Evolutionary conservation across 2,329 filamentous ascomycete species (phyloP), one percentile per base, ranked within the genome.

Genomic region (Colletotrichum tanaceti): DNA sequence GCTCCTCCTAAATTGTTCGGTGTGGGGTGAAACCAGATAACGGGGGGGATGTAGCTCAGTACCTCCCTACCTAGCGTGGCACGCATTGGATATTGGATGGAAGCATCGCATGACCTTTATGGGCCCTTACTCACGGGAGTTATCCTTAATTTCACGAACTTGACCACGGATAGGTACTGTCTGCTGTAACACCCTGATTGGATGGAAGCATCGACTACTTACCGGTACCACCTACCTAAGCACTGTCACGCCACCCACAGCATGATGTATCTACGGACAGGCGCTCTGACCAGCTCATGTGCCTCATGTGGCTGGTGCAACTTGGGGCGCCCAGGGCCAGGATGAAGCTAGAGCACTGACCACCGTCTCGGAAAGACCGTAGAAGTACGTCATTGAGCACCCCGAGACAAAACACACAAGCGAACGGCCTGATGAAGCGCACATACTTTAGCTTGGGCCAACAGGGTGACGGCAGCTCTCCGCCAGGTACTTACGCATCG

Each of bases 341-440:
- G 16, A 1, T 18, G 47, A 50, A 28, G 24, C 28, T 24, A 10
- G 7, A 54, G 50, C 50, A 54, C 50, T 39, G 50, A 39, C 32
- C 50, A 54, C 6, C 11, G 18, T 38, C 49, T 35, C n/a, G 9
- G n/a, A 38, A n/a, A 35, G 16, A 52, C 18, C n/a, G n/a, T 18
- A 18, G 38, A 22, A 53, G n/a, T 54, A 54, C 50, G 50, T 54
- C 50, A 54, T 54, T 54, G 50, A 54, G 50, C 14, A 10, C 7
- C 32, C 18, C 24, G 49, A 53, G 9, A 39, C n/a, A 38, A 38
- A 39, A 54, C 32, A 39, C n/a, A 54, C 28, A 32, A 32, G 28
- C 9, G 28, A 35, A 54, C 50, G n/a, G 10, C n/a, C 50, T 20
- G 50, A 11, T 53, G 53, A 43, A 57, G 53, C 38, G 43, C 53